A percentile compares a stretch with the other conserved stretches of the same genome.
These are phyloP conservation scores for Geotrichum klebahnii DNA, from an alignment of 1,139 yeast genomes.

Conservation along the genomic window DNA sequence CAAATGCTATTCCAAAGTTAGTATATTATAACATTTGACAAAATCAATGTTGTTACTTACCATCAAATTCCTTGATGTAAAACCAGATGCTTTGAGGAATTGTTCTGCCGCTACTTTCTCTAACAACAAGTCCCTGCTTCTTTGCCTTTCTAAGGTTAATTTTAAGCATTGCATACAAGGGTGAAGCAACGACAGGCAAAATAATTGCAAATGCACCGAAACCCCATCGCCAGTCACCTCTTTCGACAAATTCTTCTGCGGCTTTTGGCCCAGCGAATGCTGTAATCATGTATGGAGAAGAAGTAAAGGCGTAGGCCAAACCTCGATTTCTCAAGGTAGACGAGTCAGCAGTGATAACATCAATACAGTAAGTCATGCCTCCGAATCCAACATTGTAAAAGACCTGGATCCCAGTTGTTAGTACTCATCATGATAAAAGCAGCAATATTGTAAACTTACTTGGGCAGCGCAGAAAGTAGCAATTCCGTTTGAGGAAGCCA, in stretches of 20 bases:
- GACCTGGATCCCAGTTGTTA: too few relatives aligned
- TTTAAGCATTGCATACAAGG: neutral
- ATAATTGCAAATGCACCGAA: neutral
- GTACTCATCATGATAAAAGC: too few relatives aligned
- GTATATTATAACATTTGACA: too few relatives aligned
- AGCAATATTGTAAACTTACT: too few relatives aligned
- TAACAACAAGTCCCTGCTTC: neutral
- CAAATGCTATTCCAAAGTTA: too few relatives aligned
- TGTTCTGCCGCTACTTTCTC: neutral
- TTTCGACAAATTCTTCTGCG: neutral
- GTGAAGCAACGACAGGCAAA: neutral
- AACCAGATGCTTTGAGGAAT: neutral
- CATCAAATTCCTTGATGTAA: neutral
- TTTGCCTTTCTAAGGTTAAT: neutral
- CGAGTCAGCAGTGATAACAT: slow-evolving; percentile 35
- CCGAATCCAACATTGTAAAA: slow-evolving; percentile 35
- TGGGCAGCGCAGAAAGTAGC: slow-evolving; percentile 33
- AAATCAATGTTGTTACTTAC: too few relatives aligned
- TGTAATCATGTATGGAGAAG: slow-evolving; percentile 36
- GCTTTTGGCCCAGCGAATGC: slow-evolving; percentile 25
- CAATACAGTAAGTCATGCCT: slow-evolving; percentile 31
- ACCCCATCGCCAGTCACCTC: neutral
- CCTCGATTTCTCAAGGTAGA: slow-evolving; percentile 36
- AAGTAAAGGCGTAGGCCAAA: slow-evolving; percentile 34
- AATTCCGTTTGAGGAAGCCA: slow-evolving; percentile 34